A percentile compares a stretch with the other conserved stretches of the same genome.
These are phyloP conservation scores for Taphrina confusa DNA, from an alignment of 1,139 yeast genomes.

Conservation along the genomic window DNA sequence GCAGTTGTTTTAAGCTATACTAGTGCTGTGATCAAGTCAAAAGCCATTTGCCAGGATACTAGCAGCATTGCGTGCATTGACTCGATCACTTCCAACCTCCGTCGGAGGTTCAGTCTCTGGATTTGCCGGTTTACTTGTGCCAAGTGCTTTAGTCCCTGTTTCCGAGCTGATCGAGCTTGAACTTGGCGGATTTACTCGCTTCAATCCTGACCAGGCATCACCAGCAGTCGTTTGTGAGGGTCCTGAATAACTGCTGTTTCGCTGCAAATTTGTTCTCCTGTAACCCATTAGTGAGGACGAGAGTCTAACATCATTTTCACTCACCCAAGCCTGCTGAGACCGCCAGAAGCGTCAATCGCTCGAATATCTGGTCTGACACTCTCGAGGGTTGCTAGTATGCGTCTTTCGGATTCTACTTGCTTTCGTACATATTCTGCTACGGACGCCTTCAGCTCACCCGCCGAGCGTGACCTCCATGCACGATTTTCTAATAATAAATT, in stretches of 20 bases:
- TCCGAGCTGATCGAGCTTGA: constrained; percentile 1
- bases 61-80: constrained; percentile 33
- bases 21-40: not conserved
- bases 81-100: constrained; percentile 10
- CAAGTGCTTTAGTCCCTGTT: not conserved
- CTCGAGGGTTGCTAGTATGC: constrained; percentile 73
- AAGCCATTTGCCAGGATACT: constrained; percentile 17
- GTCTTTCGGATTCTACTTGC: constrained; percentile 83
- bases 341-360: constrained; percentile 74
- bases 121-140: constrained; percentile 1
- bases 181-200: constrained; percentile 22
- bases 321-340: constrained; percentile 80
- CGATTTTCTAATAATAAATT: constrained; percentile 78
- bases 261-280: constrained; percentile 37
- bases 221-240: constrained; percentile 37
- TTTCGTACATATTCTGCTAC: constrained; percentile 65
- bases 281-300: not conserved
- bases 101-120: not conserved
- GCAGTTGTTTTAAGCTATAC: no score
- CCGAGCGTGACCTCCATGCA: constrained; percentile 59
- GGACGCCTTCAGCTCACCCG: constrained; percentile 56
- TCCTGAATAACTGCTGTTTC: constrained; percentile 22
- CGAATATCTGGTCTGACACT: constrained; percentile 71
- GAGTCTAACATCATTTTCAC: constrained; percentile 46
- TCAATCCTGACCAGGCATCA: constrained; percentile 37